Percentiles rank a stretch among this genome's conserved stretches.
Conservation (phyloP, 2,329 filamentous ascomycete species). For the Calonectria hongkongensis region DNA sequence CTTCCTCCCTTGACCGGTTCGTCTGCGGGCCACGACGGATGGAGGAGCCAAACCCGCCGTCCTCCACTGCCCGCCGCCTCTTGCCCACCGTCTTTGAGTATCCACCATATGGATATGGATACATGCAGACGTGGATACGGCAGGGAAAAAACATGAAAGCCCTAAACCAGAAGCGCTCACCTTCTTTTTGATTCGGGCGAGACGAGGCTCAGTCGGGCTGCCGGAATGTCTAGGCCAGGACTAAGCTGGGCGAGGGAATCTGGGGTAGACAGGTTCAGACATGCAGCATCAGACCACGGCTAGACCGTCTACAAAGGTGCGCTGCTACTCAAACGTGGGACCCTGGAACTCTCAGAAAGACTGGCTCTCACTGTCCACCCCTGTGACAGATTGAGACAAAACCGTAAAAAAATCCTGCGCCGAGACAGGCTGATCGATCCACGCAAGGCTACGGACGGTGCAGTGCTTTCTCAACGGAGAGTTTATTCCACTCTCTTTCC, state of each 20-base stretch:
- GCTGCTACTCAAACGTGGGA: constrained; percentile 16
- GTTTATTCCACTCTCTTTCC: background rate
- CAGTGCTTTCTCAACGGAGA: background rate
- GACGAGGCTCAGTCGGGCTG: constrained; percentile 18
- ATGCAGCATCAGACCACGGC: constrained; percentile 28
- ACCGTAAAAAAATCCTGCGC: constrained; percentile 16
- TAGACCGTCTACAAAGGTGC: background rate
- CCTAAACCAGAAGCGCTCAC: constrained; percentile 42
- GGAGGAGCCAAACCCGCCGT: constrained; percentile 11
- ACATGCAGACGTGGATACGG: constrained; percentile 37
- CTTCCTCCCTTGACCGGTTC: constrained; percentile 38
- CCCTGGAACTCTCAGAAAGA: background rate
- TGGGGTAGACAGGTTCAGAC: constrained; percentile 36
- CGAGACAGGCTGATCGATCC: constrained; percentile 34
- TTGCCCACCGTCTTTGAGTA: constrained; percentile 30
- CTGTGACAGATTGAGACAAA: constrained; percentile 39
- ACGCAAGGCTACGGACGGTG: background rate
- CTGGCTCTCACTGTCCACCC: constrained; percentile 3
- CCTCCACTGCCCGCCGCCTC: background rate
- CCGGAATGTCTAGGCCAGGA: constrained; percentile 29
- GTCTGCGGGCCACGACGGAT: constrained; percentile 31
- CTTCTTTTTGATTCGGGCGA: constrained; percentile 33
- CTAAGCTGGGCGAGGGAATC: constrained; percentile 32
- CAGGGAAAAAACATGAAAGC: constrained; percentile 32
- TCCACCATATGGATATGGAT: constrained; percentile 40